Base-by-base conservation (phyloP, 805 yeast species). In the Yamadazyma insecticola region DNA sequence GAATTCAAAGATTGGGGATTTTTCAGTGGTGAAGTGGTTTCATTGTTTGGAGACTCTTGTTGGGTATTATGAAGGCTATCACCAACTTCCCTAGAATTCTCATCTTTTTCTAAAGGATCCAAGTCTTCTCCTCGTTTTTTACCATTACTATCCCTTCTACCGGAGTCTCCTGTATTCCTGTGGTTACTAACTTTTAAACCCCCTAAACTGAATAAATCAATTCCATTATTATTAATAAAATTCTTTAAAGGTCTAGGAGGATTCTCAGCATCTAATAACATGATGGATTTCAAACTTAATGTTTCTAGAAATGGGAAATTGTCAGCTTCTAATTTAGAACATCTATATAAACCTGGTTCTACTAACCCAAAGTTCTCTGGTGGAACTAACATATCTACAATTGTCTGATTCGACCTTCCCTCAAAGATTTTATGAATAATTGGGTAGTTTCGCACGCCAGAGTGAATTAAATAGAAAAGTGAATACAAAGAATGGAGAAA, bases 331-430 rank as follows among this genome's bases (percentile, higher is more conserved):
- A 90, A 57, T 44, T 78, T 77, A 4, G 92, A 72, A 47, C 96
- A 85, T 32, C 97, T 70, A 58, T 84, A 61, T 1, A 90, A 63
- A 0, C 95, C 95, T 16, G 81, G 79, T 57, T 92, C 97, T 4
- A 89, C 96, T 18, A 87, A 67, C 0, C 96, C 95, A 61, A 84
- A 92, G 51, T 84, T 85, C 29, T 87, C 90, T 1, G 98, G 97
- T 1, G 96, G 95, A 1, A 89, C 85, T 19, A 88, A 66, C 96
- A 88, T 87, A n/a, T n/a, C n/a, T n/a, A n/a, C n/a, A n/a, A n/a
- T n/a, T n/a, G n/a, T n/a, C n/a, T n/a, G n/a, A n/a, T n/a, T n/a
- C n/a, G n/a, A n/a, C n/a, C n/a, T n/a, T n/a, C n/a, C n/a, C n/a
- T n/a, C n/a, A n/a, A n/a, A n/a, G n/a, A n/a, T n/a, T n/a, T n/a